Conservation (phyloP, 78 protist species). For the Cavenderia fasciculata region DNA sequence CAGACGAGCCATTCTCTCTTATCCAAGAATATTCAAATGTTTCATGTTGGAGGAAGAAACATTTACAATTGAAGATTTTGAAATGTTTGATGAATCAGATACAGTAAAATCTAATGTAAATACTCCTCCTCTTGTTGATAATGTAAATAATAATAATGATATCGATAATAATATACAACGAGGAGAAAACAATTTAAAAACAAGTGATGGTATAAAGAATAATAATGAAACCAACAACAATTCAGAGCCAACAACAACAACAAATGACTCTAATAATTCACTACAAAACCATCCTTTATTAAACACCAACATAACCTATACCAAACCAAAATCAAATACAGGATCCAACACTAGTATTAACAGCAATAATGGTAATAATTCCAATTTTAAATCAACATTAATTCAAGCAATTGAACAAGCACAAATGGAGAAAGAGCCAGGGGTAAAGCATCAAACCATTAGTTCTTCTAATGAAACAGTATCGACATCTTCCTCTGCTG, state of each 20-base stretch:
- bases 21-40: conserved; percentile 71
- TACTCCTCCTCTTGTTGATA: background rate
- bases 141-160: background rate
- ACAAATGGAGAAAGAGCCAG: conserved; percentile 26
- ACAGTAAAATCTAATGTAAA: background rate
- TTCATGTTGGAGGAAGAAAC: conserved; percentile 72
- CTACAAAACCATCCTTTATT: no score
- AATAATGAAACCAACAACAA: background rate
- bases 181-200: background rate
- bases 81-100: background rate
- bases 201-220: background rate
- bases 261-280: no score
- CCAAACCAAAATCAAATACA: background rate
- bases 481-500: background rate
- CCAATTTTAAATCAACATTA: conserved; percentile 39
- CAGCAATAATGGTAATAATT: background rate
- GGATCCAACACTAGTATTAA: background rate
- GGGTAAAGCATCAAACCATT: background rate
- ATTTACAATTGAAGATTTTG: conserved; percentile 49
- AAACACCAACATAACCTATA: background rate
- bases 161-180: background rate
- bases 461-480: background rate
- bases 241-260: background rate
- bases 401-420: conserved; percentile 53
- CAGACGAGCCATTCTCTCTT: conserved; percentile 50